These are phyloP conservation scores for Monosporozyma siamensis DNA, from an alignment of 805 yeast genomes.

Conservation along the genomic window DNA sequence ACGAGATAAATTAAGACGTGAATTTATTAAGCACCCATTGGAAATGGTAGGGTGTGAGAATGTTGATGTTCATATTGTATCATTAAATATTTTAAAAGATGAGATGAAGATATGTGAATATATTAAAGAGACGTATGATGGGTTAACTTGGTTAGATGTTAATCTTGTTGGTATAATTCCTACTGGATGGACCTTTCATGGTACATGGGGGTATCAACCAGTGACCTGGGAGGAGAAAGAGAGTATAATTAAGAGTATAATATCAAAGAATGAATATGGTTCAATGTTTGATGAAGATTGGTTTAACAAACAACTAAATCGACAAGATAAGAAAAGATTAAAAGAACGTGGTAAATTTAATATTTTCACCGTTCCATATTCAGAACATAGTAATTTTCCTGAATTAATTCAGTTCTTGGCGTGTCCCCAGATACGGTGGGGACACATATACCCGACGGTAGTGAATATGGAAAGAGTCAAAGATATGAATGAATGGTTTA, in stretches of 20 bases:
- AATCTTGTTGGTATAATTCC: constrained; percentile 66
- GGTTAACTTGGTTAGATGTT: constrained; percentile 10
- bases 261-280: background rate
- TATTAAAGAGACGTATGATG: constrained; percentile 8
- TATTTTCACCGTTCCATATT: constrained; percentile 68
- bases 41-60: too few species aligned
- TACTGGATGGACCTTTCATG: constrained; percentile 76
- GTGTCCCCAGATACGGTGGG: constrained; percentile 35
- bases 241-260: constrained; percentile 12
- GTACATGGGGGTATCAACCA: background rate
- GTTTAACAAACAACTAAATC: constrained; percentile 20
- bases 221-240: background rate
- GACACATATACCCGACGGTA: constrained; percentile 66
- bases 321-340: constrained; percentile 10
- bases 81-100: constrained; percentile 48
- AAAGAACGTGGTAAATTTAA: constrained; percentile 32
- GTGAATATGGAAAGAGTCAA: constrained; percentile 36
- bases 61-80: constrained; percentile 53
- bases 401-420: constrained; percentile 64
- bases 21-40: too few species aligned
- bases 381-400: constrained; percentile 86
- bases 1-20: constrained; percentile 6
- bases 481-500: constrained; percentile 32
- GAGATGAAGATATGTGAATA: constrained; percentile 24
- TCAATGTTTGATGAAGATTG: constrained; percentile 11